Evolutionary conservation across 2,329 filamentous ascomycete species (phyloP).

Genomic region (Penicillium concentricum): DNA sequence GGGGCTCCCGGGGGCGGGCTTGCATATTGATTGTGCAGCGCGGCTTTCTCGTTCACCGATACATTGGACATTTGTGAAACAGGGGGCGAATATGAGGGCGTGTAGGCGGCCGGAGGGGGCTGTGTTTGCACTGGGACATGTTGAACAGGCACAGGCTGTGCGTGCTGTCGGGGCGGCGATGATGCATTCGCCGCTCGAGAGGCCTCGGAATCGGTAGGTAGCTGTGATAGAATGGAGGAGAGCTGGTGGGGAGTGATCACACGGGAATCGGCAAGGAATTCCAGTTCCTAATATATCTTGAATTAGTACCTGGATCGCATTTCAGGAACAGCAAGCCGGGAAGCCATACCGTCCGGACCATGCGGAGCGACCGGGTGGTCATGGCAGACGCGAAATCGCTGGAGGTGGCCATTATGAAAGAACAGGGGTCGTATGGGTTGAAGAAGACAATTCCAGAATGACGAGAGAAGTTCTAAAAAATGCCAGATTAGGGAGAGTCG

Average conservation of each 20-base stretch:
- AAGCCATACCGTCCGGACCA: conserved; percentile 73
- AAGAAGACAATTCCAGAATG: neutral
- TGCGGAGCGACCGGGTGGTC: conserved; percentile 81
- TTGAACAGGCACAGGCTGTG: conserved; percentile 23
- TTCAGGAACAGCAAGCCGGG: conserved; percentile 6
- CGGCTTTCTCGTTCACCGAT: conserved; percentile 44
- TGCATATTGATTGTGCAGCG: conserved; percentile 26
- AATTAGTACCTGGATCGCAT: conserved; percentile 3
- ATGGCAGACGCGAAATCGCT: conserved; percentile 50
- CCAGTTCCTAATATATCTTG: conserved; percentile 68
- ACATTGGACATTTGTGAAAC: conserved; percentile 39
- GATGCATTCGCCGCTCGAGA: conserved; percentile 18
- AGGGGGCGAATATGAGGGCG: conserved; percentile 42
- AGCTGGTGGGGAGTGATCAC: conserved; percentile 74
- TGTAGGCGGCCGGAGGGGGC: conserved; percentile 36
- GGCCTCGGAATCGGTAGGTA: conserved; percentile 56
- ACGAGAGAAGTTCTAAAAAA: neutral
- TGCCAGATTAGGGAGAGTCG: neutral
- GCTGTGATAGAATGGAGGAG: conserved; percentile 68
- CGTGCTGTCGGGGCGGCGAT: conserved; percentile 28
- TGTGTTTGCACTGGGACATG: conserved; percentile 21
- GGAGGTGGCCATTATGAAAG: conserved; percentile 33
- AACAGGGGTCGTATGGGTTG: neutral
- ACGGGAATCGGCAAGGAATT: conserved; percentile 79
- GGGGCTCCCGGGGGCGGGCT: conserved; percentile 49